Conservation (phyloP, 768 basidiomycete species). For the Rhizopogon vulgaris region DNA sequence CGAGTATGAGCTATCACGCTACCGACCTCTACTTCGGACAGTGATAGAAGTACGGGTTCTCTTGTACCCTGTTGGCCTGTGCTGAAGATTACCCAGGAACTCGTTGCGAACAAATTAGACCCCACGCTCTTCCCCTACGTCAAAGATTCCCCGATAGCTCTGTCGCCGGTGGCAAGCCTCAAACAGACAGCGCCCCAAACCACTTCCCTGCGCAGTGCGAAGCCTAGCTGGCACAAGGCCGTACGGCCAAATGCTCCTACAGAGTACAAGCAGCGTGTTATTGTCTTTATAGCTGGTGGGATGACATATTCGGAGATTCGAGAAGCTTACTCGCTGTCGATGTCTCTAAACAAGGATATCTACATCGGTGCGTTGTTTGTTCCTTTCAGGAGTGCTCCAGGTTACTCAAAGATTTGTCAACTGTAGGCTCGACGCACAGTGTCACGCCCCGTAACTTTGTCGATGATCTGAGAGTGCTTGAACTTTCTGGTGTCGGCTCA, state of each 20-base stretch:
- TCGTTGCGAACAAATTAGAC: constrained; percentile 73
- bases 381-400: constrained; percentile 56
- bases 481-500: constrained; percentile 82
- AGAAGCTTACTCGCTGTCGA: constrained; percentile 76
- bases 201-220: constrained; percentile 81
- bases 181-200: constrained; percentile 49
- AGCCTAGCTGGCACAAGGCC: constrained; percentile 85
- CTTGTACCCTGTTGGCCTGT: not conserved
- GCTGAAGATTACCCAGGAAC: constrained; percentile 51
- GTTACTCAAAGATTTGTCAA: not conserved
- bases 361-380: constrained; percentile 64
- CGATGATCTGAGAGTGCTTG: constrained; percentile 82
- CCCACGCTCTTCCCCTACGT: constrained; percentile 82
- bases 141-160: constrained; percentile 63
- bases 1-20: constrained; percentile 95
- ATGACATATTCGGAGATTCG: constrained; percentile 96
- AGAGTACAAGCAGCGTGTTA: constrained; percentile 65
- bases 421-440: constrained; percentile 84
- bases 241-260: constrained; percentile 44
- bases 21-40: constrained; percentile 74
- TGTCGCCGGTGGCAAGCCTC: constrained; percentile 39
- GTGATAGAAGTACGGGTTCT: constrained; percentile 68
- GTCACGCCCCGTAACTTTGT: constrained; percentile 79
- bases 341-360: constrained; percentile 75
- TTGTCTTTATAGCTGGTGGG: constrained; percentile 92